Evolutionary conservation across 2,329 filamentous ascomycete species (phyloP).

Genomic region (Polytolypa hystricis): DNA sequence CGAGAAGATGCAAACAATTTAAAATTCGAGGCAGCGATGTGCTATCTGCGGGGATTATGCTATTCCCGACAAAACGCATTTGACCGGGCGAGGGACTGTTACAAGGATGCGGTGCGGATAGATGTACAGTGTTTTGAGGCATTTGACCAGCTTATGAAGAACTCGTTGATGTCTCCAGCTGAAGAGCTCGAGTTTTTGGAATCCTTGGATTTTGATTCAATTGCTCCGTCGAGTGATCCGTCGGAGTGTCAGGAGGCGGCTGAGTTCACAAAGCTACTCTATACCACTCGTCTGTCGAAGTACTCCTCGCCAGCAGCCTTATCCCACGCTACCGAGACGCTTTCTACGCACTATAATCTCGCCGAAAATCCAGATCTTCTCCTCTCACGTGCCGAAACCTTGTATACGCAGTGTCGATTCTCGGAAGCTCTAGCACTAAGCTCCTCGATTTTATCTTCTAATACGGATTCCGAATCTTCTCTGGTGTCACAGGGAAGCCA

Average conservation of each 20-base stretch:
- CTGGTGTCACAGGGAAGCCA: constrained; percentile 17
- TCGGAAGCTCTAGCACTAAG: constrained; percentile 77
- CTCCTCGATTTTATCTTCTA: constrained; percentile 65
- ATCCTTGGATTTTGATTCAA: constrained; percentile 78
- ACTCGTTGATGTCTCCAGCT: constrained; percentile 76
- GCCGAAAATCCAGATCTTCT: constrained; percentile 79
- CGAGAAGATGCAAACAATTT: constrained; percentile 63
- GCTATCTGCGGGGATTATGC: constrained; percentile 84
- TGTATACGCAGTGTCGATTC: constrained; percentile 92
- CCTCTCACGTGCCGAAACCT: constrained; percentile 75
- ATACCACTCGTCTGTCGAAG: constrained; percentile 89
- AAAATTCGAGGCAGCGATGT: constrained; percentile 93
- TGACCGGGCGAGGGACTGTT: constrained; percentile 93
- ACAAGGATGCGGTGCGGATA: constrained; percentile 92
- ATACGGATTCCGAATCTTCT: constrained; percentile 59
- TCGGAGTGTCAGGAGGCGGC: constrained; percentile 72
- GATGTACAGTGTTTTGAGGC: constrained; percentile 98
- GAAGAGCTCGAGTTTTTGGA: constrained; percentile 87
- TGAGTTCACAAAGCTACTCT: constrained; percentile 90
- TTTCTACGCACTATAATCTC: constrained; percentile 89
- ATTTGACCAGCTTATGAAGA: constrained; percentile 95
- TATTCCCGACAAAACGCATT: constrained; percentile 97
- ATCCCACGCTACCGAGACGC: constrained; percentile 72
- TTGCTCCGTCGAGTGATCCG: constrained; percentile 51
- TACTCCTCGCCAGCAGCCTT: constrained; percentile 81